phyloP scores from a whole-genome alignment of 305 asterid species.

The Solanum hybrid region DNA sequence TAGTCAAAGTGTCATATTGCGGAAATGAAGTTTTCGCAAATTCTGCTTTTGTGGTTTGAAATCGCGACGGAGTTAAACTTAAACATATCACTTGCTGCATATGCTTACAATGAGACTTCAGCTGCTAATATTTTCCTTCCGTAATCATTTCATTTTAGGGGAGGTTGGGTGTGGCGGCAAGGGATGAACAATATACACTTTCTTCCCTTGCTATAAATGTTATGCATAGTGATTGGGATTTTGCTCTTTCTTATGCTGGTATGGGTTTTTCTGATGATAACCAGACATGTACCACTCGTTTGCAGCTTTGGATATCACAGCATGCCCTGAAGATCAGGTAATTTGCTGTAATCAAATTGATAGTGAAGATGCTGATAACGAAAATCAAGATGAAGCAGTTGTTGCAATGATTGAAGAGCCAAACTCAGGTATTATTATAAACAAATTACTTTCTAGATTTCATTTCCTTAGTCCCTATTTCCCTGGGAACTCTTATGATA shows the following conservation, averaged over 20 bases:
- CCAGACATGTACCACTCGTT: conserved; percentile 93
- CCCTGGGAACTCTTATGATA: neutral
- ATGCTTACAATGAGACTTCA: neutral
- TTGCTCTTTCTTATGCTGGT: conserved; percentile 20
- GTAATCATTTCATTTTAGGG: neutral
- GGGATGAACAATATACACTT: neutral
- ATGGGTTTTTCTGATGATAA: conserved; percentile 26
- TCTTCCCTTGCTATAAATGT: neutral
- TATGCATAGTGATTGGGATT: neutral
- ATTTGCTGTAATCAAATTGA: conserved; percentile 55
- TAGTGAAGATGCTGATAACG: conserved; percentile 50
- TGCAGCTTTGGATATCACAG: conserved; percentile 92
- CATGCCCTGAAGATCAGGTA: conserved; percentile 72
- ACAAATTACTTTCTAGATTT: neutral
- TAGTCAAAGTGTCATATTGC: neutral
- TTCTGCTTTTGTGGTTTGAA: neutral
- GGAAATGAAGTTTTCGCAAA: neutral
- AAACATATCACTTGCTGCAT: neutral
- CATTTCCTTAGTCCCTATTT: neutral
- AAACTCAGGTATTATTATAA: conserved; percentile 45
- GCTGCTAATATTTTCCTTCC: neutral
- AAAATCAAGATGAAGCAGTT: conserved; percentile 67
- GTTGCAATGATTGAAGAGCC: conserved; percentile 66
- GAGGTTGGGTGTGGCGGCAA: neutral
- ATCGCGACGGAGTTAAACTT: neutral